Conservation (phyloP, 1,284 basidiomycete genomes). For the Cryptococcus amylolentus region DNA sequence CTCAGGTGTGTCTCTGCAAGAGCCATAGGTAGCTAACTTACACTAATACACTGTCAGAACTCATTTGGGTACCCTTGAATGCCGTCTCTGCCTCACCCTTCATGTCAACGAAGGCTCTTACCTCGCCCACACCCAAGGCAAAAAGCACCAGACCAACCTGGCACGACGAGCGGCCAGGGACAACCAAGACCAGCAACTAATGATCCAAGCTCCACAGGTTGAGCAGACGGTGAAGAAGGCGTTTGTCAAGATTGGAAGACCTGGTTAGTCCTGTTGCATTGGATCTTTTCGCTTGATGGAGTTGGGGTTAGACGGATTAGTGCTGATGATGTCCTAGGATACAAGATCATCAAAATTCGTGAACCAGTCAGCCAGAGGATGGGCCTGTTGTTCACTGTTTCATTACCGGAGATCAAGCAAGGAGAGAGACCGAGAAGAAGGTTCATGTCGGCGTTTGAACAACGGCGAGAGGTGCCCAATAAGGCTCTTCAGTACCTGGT, state of each 20-base stretch:
- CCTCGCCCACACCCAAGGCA: slow-evolving; percentile 97
- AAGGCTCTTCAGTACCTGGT: slow-evolving; percentile 96
- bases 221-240: slow-evolving; percentile 67
- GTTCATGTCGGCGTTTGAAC: slow-evolving; percentile 99
- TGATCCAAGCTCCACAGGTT: slow-evolving; percentile 64
- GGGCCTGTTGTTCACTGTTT: slow-evolving; percentile 95
- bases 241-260: slow-evolving; percentile 95
- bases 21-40: slow-evolving; percentile 35
- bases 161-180: slow-evolving; percentile 93
- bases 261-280: slow-evolving; percentile 55
- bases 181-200: slow-evolving; percentile 84
- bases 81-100: slow-evolving; percentile 92
- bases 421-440: slow-evolving; percentile 80
- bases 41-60: slow-evolving; percentile 52
- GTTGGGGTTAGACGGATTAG: neutral
- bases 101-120: slow-evolving; percentile 99
- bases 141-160: slow-evolving; percentile 98
- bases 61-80: slow-evolving; percentile 94
- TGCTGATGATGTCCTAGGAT: slow-evolving; percentile 28
- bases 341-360: slow-evolving; percentile 55
- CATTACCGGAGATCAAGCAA: slow-evolving; percentile 88
- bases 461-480: slow-evolving; percentile 91
- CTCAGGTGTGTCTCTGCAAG: slow-evolving; percentile 54
- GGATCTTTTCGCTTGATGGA: neutral
- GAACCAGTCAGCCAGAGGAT: slow-evolving; percentile 54